Evolutionary conservation across 1,284 basidiomycete genomes (phyloP), one percentile per base, ranked within the genome.

Genomic region (Austroboletus rostrupii): DNA sequence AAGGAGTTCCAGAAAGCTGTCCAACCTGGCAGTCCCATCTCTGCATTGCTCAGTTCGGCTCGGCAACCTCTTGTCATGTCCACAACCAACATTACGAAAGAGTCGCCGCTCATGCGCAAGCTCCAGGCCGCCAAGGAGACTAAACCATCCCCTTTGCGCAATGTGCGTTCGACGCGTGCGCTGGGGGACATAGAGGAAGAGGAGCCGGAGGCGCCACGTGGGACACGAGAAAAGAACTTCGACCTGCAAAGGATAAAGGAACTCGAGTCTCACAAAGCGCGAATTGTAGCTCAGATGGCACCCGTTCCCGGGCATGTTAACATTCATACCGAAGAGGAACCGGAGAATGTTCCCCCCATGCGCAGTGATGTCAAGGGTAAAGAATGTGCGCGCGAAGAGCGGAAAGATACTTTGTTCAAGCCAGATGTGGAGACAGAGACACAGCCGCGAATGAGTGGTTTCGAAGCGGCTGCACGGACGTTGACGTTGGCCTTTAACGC

Each of bases 1-100:
- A 85, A 89, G 62, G 95, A 97, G 69, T 96, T 97, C 81, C 86
- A 92, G 72, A 87, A 89, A 60, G 97, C 94, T 2, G 90, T 98
- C 4, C 90, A 95, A 65, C 97, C 96, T 5, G 93, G 92, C 45
- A 91, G 87, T 57, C 96, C 97, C 0, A 96, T 99, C 53, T 92
- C 92, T 19, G 92, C 91, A 6, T 74, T 99, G 47, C 80, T 99
- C 61, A 88, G 80, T 57, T 92, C 91, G 1, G 94, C 94, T 2
- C 78, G 89, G 43, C 90, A 94, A 66, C 94, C 94, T 0, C 77
- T 96, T 36, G 76, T 96, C 47, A 87, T 95, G 65, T 61, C 63
- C 9, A 83, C 83, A 1, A 72, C 72, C 9, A 64, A 64, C 26
- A 64, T 67, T 13, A 56, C 62, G 10, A 73, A 70, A 47, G 86